Evolutionary conservation across 805 yeast genomes (phyloP).

Genomic region (Candida pseudoglaebosa): DNA sequence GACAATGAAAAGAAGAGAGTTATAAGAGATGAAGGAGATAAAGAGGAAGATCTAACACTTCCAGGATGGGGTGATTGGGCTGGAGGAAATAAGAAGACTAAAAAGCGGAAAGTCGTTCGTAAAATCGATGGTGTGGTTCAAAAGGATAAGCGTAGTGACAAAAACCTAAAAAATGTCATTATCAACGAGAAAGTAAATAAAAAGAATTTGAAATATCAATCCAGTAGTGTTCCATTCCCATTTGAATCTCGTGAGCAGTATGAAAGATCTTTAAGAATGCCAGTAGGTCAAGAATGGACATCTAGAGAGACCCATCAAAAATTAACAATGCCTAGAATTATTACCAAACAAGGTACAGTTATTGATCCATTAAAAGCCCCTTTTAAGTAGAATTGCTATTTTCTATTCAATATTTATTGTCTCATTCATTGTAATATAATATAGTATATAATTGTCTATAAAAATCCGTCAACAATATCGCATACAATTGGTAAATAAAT

Average conservation of each 20-base stretch:
- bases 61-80: slow-evolving; percentile 99
- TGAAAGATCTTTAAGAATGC: slow-evolving; percentile 89
- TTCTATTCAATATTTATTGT: too few species aligned
- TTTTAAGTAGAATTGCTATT: slow-evolving; percentile 47
- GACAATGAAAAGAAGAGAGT: slow-evolving; percentile 68
- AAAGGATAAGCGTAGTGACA: slow-evolving; percentile 72
- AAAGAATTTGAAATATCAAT: slow-evolving; percentile 79
- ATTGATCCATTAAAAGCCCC: slow-evolving; percentile 90
- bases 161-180: slow-evolving; percentile 72
- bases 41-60: slow-evolving; percentile 76
- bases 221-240: slow-evolving; percentile 91
- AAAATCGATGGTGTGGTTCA: slow-evolving; percentile 74
- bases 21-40: slow-evolving; percentile 76
- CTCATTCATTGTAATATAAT: background rate
- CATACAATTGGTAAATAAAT: background rate
- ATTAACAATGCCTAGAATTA: slow-evolving; percentile 82
- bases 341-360: slow-evolving; percentile 82
- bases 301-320: slow-evolving; percentile 82
- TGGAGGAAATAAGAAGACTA: slow-evolving; percentile 47
- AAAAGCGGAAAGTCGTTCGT: slow-evolving; percentile 59
- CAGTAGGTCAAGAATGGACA: slow-evolving; percentile 97
- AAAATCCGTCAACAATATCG: slow-evolving; percentile 3
- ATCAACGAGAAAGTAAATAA: slow-evolving; percentile 85
- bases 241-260: slow-evolving; percentile 91
- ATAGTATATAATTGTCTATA: background rate